Evolutionary conservation across 768 basidiomycete genomes (phyloP).

Genomic region (Lentinus brumalis): DNA sequence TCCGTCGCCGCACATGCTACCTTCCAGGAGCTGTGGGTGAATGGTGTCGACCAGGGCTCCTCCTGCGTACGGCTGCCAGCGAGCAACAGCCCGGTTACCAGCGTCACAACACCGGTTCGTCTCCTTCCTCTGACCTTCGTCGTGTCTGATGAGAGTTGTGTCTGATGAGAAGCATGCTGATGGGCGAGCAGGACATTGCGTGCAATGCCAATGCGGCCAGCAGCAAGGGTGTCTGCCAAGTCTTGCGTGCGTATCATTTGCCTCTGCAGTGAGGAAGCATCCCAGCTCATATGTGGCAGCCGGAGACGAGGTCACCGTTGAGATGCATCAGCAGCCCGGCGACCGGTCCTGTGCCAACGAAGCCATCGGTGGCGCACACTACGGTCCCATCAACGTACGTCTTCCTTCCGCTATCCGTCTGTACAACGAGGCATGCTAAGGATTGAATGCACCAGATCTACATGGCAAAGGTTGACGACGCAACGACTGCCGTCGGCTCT

Average conservation of each 20-base stretch:
- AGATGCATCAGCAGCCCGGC: conserved; percentile 56
- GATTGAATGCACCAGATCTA: conserved; percentile 36
- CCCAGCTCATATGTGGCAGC: conserved; percentile 30
- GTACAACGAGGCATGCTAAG: too few relatives aligned
- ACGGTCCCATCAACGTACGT: conserved; percentile 46
- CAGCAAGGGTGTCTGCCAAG: conserved; percentile 42
- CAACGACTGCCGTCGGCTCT: conserved; percentile 45
- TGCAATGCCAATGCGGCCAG: conserved; percentile 44
- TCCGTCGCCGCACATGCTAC: conserved; percentile 53
- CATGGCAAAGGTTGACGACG: conserved; percentile 50
- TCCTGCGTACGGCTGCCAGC: conserved; percentile 48
- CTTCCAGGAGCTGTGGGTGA: conserved; percentile 57
- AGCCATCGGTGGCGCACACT: conserved; percentile 55
- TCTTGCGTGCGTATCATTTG: conserved; percentile 37
- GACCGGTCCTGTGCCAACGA: conserved; percentile 48
- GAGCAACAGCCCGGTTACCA: conserved; percentile 51
- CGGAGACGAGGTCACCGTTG: conserved; percentile 49
- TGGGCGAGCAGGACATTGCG: conserved; percentile 41
- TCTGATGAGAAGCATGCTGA: background rate
- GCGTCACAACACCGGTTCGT: conserved; percentile 39
- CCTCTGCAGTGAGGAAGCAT: background rate
- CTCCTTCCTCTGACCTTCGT: background rate
- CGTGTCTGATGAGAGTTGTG: background rate
- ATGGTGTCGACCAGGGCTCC: conserved; percentile 47
- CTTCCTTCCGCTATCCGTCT: too few relatives aligned